A percentile compares a stretch with the other conserved stretches of the same genome.
These are phyloP conservation scores for Pyricularia sp. DNA, from an alignment of 2,329 filamentous ascomycete species.

Conservation along the genomic window DNA sequence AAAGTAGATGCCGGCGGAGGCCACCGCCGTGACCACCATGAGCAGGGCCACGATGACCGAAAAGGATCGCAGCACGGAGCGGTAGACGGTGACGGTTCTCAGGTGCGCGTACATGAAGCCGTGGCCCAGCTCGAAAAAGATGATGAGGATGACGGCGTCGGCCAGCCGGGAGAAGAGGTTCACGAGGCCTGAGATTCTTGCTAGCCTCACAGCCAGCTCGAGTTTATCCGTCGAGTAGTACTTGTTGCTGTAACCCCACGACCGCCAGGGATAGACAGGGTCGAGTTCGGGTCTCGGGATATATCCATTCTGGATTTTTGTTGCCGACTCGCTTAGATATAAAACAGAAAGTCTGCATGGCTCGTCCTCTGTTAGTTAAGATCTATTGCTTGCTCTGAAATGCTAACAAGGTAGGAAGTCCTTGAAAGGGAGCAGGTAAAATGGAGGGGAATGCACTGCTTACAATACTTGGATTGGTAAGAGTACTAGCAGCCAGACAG, in stretches of 20 bases:
- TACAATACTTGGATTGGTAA: neutral
- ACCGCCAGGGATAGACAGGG: too few species aligned
- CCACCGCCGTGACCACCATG: constrained; percentile 10
- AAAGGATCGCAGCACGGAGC: constrained; percentile 9
- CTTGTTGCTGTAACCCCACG: too few species aligned
- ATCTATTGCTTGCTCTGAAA: neutral
- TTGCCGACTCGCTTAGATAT: too few species aligned
- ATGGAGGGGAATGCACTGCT: neutral
- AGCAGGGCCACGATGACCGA: constrained; percentile 5
- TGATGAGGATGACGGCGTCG: constrained; percentile 12
- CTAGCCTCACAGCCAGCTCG: too few species aligned
- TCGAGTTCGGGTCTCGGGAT: too few species aligned
- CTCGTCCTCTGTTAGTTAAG: neutral
- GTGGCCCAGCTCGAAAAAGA: constrained; percentile 13
- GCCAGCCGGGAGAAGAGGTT: constrained; percentile 6
- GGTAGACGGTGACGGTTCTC: constrained; percentile 1
- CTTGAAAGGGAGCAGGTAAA: too few species aligned
- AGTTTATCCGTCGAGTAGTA: too few species aligned
- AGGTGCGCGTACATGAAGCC: constrained; percentile 14
- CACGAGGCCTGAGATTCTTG: neutral
- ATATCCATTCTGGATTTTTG: neutral
- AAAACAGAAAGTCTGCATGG: neutral
- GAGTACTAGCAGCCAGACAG: neutral
- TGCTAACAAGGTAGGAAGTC: neutral
- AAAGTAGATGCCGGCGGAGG: constrained; percentile 6